These are phyloP conservation scores for Nothomitra cinnamomea DNA, from an alignment of 2,329 filamentous ascomycete genomes.

Conservation along the genomic window DNA sequence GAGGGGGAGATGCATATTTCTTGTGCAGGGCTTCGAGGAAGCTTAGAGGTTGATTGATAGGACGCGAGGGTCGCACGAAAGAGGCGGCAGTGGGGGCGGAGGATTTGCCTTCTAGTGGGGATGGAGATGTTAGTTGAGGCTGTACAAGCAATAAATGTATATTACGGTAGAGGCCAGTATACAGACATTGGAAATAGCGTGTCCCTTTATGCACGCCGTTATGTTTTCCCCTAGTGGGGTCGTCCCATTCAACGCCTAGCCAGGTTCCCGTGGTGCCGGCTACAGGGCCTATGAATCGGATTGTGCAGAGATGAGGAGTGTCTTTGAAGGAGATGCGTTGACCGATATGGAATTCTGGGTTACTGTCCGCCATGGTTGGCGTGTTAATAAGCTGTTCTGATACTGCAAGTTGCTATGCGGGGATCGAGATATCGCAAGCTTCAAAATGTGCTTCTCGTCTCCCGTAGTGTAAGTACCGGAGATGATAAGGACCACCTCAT, in stretches of 20 bases:
- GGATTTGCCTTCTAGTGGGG: conserved; percentile 35
- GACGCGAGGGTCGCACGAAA: conserved; percentile 66
- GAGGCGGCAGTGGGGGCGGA: conserved; percentile 58
- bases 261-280: conserved; percentile 61
- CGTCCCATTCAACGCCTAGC: conserved; percentile 96
- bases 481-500: too few species aligned
- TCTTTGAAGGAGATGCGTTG: conserved; percentile 56
- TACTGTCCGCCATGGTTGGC: not conserved
- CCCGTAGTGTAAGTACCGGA: too few species aligned
- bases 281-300: conserved; percentile 67
- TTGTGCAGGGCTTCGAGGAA: conserved; percentile 65
- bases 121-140: conserved; percentile 2
- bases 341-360: conserved; percentile 34
- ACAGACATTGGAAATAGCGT: conserved; percentile 63
- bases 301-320: conserved; percentile 59
- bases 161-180: conserved; percentile 5
- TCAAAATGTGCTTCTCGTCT: too few species aligned
- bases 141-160: conserved; percentile 7
- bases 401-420: too few species aligned
- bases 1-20: conserved; percentile 53
- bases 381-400: too few species aligned
- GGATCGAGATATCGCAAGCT: too few species aligned
- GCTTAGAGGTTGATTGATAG: conserved; percentile 46
- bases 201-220: conserved; percentile 64
- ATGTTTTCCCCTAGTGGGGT: conserved; percentile 73